phyloP scores from a whole-genome alignment of 129 eudicot genomes.

The Flaveria bidentis region DNA sequence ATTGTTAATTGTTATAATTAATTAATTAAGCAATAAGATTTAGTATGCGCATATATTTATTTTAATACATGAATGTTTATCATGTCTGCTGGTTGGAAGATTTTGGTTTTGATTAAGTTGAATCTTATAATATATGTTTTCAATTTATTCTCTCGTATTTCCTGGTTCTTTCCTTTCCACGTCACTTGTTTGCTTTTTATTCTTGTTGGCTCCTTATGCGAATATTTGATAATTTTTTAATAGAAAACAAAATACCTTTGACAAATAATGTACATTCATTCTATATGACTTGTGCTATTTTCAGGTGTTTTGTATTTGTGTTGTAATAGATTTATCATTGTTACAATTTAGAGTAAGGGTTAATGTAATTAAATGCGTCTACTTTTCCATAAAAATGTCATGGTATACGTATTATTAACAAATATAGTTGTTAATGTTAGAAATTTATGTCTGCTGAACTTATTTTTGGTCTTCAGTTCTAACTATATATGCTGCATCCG shows the following conservation, averaged over 20 bases:
- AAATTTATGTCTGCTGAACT: too few species aligned
- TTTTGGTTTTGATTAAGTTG: slow-evolving; percentile 9
- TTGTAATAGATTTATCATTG: neutral
- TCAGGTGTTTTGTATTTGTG: slow-evolving; percentile 3
- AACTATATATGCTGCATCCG: too few species aligned
- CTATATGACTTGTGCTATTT: neutral
- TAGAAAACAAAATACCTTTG: neutral
- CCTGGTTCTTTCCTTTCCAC: slow-evolving; percentile 38
- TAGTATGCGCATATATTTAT: too few species aligned
- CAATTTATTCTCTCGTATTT: slow-evolving; percentile 25
- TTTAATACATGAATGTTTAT: slow-evolving; percentile 4
- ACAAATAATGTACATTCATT: neutral
- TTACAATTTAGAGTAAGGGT: too few species aligned
- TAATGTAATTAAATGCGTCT: too few species aligned
- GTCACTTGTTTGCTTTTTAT: slow-evolving; percentile 25
- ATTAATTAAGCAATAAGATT: too few species aligned
- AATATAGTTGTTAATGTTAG: too few species aligned
- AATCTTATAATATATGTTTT: slow-evolving; percentile 9
- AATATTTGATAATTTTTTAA: slow-evolving; percentile 6
- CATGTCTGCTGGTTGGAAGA: slow-evolving; percentile 33
- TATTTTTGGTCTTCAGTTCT: too few species aligned
- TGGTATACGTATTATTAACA: too few species aligned
- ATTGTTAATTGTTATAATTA: too few species aligned
- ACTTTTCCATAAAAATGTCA: too few species aligned
- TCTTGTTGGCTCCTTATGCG: slow-evolving; percentile 12